Evolutionary conservation across 2,329 filamentous ascomycete species (phyloP), one percentile per base, ranked within the genome.

Genomic region (Westerdykella ornata): DNA sequence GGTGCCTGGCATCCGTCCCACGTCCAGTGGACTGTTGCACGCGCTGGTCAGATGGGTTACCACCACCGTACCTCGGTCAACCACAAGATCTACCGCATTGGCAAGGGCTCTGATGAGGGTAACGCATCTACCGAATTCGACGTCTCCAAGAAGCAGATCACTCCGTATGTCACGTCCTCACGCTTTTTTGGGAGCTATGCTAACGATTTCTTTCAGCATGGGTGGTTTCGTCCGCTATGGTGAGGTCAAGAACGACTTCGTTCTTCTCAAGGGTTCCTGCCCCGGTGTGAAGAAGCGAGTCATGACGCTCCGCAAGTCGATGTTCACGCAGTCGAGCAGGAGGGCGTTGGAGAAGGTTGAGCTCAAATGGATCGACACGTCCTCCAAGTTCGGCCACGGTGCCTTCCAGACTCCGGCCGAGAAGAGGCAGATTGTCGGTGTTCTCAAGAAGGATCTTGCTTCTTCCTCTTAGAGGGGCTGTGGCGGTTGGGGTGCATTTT

Each of bases 291-390:
- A 97, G 89, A 98, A 98, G 89, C 84, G 92, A 71, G 83, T 98
- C 70, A 86, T 97, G 78, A 98, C 92, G 60, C 85, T 98, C 65
- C 86, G 92, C 74, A 98, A 97, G 81, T 94, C 90, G 60, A 92
- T 98, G 81, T 97, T 92, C 82, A 80, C 78, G 51, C 92, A 98
- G 81, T 97, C 89, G 63, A 95, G 85, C 68, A 81, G 92, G 71
- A 88, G 84, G 72, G 87, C 92, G 43, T 80, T 95, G 68, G 92
- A 98, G 85, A 97, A 98, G 87, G 86, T 97, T 72, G 87, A 90
- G 69, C 86, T 98, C 78, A 98, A 98, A 78, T 98, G 92, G 92
- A 98, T 98, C 85, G 92, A 98, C 69, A 98, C 92, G 65, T 96
- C 89, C 51, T 96, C 89, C 77, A 94, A 98, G 81, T 98, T 98